Evolutionary conservation across 2,329 filamentous ascomycete genomes (phyloP).

Genomic region (Tolypocladium tundrense): DNA sequence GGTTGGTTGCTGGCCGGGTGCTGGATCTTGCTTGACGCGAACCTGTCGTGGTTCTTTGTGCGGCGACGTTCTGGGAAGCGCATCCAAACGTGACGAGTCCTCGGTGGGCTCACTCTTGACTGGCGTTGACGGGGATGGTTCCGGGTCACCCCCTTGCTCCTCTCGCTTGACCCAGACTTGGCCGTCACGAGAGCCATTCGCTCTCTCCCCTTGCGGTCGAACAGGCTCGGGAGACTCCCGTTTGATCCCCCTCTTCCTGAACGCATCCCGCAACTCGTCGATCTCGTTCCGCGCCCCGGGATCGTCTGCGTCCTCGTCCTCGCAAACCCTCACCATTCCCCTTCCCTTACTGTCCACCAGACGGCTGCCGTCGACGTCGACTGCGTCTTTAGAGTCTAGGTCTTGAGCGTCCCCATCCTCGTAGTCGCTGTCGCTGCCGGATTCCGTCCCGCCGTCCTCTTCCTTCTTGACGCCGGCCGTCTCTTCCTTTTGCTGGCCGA

Average conservation of each 20-base stretch:
- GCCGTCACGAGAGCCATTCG: background rate
- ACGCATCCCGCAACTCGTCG: slow-evolving; percentile 48
- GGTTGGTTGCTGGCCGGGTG: background rate
- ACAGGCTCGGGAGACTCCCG: slow-evolving; percentile 6
- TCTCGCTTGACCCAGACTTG: background rate
- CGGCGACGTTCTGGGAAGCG: background rate
- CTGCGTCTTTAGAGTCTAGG: slow-evolving; percentile 35
- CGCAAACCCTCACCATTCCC: slow-evolving; percentile 64
- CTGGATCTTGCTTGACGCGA: background rate
- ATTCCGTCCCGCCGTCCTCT: slow-evolving; percentile 22
- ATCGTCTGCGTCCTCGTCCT: slow-evolving; percentile 51
- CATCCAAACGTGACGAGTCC: background rate
- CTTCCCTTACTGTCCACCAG: slow-evolving; percentile 57
- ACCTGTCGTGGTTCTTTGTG: background rate
- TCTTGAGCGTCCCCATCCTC: slow-evolving; percentile 34
- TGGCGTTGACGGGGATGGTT: background rate
- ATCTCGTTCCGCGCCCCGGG: slow-evolving; percentile 36
- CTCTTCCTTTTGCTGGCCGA: slow-evolving; percentile 48
- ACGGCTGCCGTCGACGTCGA: slow-evolving; percentile 54
- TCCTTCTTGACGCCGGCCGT: slow-evolving; percentile 15
- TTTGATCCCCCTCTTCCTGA: slow-evolving; percentile 13
- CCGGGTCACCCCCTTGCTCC: background rate
- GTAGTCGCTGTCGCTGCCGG: slow-evolving; percentile 36
- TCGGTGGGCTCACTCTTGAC: background rate
- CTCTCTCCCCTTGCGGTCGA: background rate